Evolutionary conservation across 2,329 filamentous ascomycete genomes (phyloP).

Genomic region (Trichoderma gracile): DNA sequence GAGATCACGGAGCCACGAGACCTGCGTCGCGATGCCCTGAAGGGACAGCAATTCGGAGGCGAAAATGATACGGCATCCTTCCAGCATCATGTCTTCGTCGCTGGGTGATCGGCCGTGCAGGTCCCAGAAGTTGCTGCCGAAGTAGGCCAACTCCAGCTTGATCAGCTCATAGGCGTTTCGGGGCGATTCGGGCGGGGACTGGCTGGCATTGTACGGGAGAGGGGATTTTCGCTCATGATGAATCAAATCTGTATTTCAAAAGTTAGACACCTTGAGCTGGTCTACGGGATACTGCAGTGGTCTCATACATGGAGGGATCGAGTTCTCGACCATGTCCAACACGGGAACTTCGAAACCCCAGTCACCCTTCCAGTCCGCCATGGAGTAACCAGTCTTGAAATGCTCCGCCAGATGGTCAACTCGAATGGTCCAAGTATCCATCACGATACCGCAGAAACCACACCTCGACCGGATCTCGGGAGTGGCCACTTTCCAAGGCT

Average conservation of each 20-base stretch:
- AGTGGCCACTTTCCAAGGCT: slow-evolving; percentile 60
- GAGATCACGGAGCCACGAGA: slow-evolving; percentile 60
- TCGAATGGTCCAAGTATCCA: slow-evolving; percentile 62
- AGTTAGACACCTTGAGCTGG: slow-evolving; percentile 44
- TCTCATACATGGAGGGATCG: slow-evolving; percentile 64
- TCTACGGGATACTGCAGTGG: slow-evolving; percentile 41
- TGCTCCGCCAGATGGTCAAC: slow-evolving; percentile 67
- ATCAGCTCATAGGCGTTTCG: slow-evolving; percentile 63
- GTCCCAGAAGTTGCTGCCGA: slow-evolving; percentile 48
- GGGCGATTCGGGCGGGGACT: slow-evolving; percentile 47
- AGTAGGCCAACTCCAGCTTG: slow-evolving; percentile 59
- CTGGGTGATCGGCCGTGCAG: slow-evolving; percentile 45
- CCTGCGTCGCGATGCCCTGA: slow-evolving; percentile 41
- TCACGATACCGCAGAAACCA: slow-evolving; percentile 64
- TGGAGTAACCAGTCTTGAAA: slow-evolving; percentile 65
- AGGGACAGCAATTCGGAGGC: slow-evolving; percentile 52
- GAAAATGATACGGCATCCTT: slow-evolving; percentile 61
- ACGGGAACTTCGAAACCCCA: slow-evolving; percentile 66
- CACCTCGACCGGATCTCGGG: slow-evolving; percentile 64
- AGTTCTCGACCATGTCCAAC: slow-evolving; percentile 64
- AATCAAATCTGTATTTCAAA: slow-evolving; percentile 58
- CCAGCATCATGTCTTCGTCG: slow-evolving; percentile 57
- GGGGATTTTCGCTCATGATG: slow-evolving; percentile 62
- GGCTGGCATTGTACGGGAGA: slow-evolving; percentile 53
- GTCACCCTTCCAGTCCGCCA: slow-evolving; percentile 70